Base-by-base conservation (phyloP, 345 rosid genomes). In the Ricinus communis region DNA sequence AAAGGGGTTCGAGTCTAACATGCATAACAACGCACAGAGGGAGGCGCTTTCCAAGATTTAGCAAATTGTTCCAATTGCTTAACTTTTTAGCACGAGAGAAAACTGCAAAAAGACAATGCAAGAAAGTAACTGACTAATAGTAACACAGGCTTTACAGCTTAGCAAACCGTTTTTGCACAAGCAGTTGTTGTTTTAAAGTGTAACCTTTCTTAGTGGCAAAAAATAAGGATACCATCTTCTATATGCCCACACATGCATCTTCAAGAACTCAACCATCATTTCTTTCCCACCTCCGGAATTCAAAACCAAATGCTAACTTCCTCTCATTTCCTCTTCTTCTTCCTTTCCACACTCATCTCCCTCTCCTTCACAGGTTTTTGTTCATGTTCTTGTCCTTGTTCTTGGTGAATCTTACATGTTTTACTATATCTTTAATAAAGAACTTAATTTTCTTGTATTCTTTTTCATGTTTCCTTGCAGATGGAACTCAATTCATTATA, bases 401-500 rank as follows among this genome's bases (percentile, higher is more conserved):
- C 1, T 43, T 43, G 4, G 4, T 43, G 4, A 4, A 3, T 43
- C 8, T 43, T 8, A 4, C 12, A 4, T 43, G 1, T 43, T 43
- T 43, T 43, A 9, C 12, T 43, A 6, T 9, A 1, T 11, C 6
- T 33, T 21, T 36, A n/a, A 3, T 51, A n/a, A 66, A 51, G 27
- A 33, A 31, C 8, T 8, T 30, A 24, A 2, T 15, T 1, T 57
- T 28, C 4, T 5, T 3, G 25, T n/a, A 11, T 45, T 31, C 10
- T 4, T 8, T n/a, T 24, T 12, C 21, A 2, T 25, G 5, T 69
- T 46, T 45, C 21, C 36, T 49, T 68, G 76, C 77, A 72, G 81
- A 51, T 72, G 77, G 77, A 22, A 64, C 47, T 24, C 45, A 68
- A 41, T 79, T 86, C 28, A 65, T 80, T 38, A 25, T 84, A 16